A percentile compares a stretch with the other conserved stretches of the same genome.
These are phyloP conservation scores for Parmelia sp. DNA, from an alignment of 495 filamentous ascomycete species.

Conservation along the genomic window DNA sequence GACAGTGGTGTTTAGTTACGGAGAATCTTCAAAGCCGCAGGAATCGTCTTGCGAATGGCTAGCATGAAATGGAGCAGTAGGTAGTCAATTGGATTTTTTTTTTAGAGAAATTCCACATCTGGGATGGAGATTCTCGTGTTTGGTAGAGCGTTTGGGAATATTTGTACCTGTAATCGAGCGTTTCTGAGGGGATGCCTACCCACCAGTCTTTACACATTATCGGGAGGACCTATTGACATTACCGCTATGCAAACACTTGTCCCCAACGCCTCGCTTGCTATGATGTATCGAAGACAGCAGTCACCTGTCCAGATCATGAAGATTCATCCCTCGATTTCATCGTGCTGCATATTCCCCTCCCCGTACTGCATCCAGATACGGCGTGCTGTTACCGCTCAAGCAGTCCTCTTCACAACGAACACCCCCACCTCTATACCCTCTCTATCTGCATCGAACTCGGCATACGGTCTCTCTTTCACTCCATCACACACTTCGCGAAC, in stretches of 20 bases:
- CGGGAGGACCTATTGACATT: neutral
- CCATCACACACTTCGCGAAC: conserved; percentile 60
- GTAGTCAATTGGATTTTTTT: no score
- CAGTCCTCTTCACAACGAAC: conserved; percentile 52
- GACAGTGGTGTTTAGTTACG: no score
- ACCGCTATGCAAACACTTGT: conserved; percentile 13
- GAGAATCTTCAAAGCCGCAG: no score
- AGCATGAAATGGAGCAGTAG: no score
- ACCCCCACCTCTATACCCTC: conserved; percentile 57
- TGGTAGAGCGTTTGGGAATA: neutral
- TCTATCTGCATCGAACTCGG: conserved; percentile 38
- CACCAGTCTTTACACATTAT: neutral
- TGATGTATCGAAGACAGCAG: conserved; percentile 7
- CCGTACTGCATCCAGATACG: neutral
- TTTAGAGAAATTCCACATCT: no score
- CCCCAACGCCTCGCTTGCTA: conserved; percentile 20
- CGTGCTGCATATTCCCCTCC: no score
- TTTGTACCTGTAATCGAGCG: neutral
- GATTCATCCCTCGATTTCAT: neutral
- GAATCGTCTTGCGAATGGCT: no score
- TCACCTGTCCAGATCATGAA: neutral
- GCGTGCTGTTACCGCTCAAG: conserved; percentile 1
- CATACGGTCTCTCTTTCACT: conserved; percentile 45
- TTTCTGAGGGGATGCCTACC: neutral
- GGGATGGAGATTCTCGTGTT: no score